Evolutionary conservation across 139 green algal species (phyloP), one percentile per base, ranked within the genome.

Genomic region (Axilococcus clingmanii): DNA sequence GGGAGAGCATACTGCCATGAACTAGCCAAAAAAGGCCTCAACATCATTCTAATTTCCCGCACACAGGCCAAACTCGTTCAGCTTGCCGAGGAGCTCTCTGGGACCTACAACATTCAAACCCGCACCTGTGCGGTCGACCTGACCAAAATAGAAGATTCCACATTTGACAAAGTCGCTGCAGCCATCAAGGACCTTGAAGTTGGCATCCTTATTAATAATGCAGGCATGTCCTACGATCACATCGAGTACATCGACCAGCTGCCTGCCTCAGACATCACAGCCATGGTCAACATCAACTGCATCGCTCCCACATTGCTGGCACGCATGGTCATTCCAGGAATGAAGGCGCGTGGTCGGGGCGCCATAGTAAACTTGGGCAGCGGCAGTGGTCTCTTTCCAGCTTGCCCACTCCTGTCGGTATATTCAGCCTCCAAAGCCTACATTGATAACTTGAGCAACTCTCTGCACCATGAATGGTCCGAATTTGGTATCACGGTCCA

Each of bases 161-260:
- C 27, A 24, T 62, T 65, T 33, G 32, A 48, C 5, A 5, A 31
- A 20, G 33, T 81, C 15, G 37, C 6, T 5, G 52, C 51, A 4
- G 35, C 32, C 5, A 40, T 83, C 16, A 36, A 57, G 12, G 41
- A 29, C 33, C 46, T 79, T 27, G 71, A 89, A 16, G 66, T 94
- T 9, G 84, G 80, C 23, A 38, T 94, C 8, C 74, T 94, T 15
- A 63, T 94, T 24, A 94, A 94, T 71, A 94, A 94, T 46, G 84
- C 79, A 7, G 84, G 84, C 16, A 54, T 89, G 57, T 84, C 71
- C 0, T 91, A 94, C 47, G 75, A 82, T 36, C 70, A 94, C 53
- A 68, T 78, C 12, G 66, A 87, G 37, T 88, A 76, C 56, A 59
- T 82, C n/a, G 46, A 85, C 22, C 37, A 52, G 20, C 22, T 87